phyloP scores from a whole-genome alignment of 2,329 filamentous ascomycete species.

The Neoascochyta sp. region DNA sequence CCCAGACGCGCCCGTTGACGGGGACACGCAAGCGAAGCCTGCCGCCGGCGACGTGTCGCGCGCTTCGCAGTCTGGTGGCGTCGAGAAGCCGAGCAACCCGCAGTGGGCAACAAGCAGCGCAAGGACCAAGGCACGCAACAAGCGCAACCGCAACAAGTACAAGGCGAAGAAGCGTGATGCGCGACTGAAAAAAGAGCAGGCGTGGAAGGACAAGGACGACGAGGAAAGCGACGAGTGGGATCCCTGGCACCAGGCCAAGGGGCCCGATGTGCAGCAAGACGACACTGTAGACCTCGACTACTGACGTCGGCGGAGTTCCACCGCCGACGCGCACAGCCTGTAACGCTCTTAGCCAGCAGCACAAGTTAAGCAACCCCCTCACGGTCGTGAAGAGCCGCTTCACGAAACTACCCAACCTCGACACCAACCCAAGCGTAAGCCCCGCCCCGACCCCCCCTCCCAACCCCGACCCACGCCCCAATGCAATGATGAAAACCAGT shows the following conservation, averaged over 20 bases:
- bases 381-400: no score
- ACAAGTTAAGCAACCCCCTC: no score
- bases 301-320: conserved; percentile 28
- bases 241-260: conserved; percentile 44
- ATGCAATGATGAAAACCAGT: conserved; percentile 75
- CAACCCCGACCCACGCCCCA: no score
- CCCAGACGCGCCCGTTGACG: no score
- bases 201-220: conserved; percentile 11
- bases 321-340: no score
- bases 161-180: conserved; percentile 23
- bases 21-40: conserved; percentile 1
- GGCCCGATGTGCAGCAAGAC: conserved; percentile 42
- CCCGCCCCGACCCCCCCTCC: no score
- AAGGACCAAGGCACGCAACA: conserved; percentile 23
- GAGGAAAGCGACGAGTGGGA: conserved; percentile 42
- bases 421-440: no score
- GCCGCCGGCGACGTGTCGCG: conserved; percentile 11
- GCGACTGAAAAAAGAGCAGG: conserved; percentile 15
- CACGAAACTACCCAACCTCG: no score
- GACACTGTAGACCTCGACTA: conserved; percentile 49
- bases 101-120: conserved; percentile 27
- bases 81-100: conserved; percentile 18
- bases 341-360: no score
- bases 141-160: conserved; percentile 23
- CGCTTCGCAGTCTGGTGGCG: conserved; percentile 11